Base-by-base conservation (phyloP, 2,329 filamentous ascomycete genomes). In the Arthrobotrys pseudoclavata region DNA sequence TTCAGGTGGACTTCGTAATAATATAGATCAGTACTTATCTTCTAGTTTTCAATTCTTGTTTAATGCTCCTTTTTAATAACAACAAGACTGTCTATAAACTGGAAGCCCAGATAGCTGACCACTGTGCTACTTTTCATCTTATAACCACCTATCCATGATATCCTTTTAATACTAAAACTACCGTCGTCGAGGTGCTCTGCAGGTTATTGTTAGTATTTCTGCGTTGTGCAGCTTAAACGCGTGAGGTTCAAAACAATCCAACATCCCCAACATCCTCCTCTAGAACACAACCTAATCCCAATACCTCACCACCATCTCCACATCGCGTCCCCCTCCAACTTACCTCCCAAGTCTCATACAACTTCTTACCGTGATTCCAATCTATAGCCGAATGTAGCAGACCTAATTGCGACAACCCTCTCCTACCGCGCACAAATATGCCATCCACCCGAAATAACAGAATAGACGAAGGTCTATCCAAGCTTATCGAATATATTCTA, bases 391-490 rank as follows among this genome's bases (percentile, higher is more conserved):
- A 42, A 53, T 57, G 40, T 61, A 29, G 48, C 18, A 29, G 9
- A 60, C 31, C 62, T 15, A 37, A 67, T 26, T 45, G 48, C 45
- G 66, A 60, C 57, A 15, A 4, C 22, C 9, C 4, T 26, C 26
- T 20, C 10, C 34, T n/a, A 26, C 20, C 60, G 81, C 76, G 50
- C 42, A 50, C 62, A 42, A 74, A 40, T 40, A 45, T 45, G 26
- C 45, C 47, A 13, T 48, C 37, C 50, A 20, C 42, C 6, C 61
- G 69, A 37, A 76, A 71, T 45, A 61, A 80, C n/a, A 69, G 71
- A 24, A 78, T 80, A 42, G 79, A 80, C 40, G 71, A 75, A 50
- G 76, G 76, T 50, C 79, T 80, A 60, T 68, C 57, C 18, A 74
- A 79, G 37, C 78, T 79, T 22, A 70, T 79, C 63, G 78, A 80